These are phyloP conservation scores for Phoenix roebelenii DNA, from an alignment of 176 grass and related monocot genomes.

Conservation along the genomic window DNA sequence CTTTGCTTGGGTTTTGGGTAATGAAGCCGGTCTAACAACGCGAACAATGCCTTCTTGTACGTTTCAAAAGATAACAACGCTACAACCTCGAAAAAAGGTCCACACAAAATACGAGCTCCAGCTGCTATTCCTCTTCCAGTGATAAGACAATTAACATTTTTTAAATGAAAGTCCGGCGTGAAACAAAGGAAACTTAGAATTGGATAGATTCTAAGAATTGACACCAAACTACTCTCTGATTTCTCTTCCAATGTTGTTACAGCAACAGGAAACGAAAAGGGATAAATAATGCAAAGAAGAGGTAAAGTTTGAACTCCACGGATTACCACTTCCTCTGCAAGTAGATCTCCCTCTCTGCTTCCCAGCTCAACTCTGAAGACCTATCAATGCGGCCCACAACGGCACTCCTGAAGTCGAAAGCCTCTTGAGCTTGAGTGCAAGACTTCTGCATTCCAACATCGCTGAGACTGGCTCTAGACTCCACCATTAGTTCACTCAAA, in stretches of 20 bases:
- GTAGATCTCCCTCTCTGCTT: slow-evolving; percentile 36
- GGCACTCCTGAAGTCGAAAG: slow-evolving; percentile 75
- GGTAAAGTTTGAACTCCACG: slow-evolving; percentile 1
- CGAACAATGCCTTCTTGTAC: not conserved
- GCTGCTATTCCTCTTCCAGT: too few species aligned
- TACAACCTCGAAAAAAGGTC: too few species aligned
- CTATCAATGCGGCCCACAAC: slow-evolving; percentile 50
- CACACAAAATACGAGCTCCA: too few species aligned
- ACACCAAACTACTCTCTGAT: slow-evolving; percentile 5
- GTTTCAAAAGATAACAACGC: too few species aligned
- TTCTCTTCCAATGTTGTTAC: slow-evolving; percentile 23
- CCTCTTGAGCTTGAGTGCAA: slow-evolving; percentile 39
- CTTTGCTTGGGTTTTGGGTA: not conserved
- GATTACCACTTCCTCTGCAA: slow-evolving; percentile 56
- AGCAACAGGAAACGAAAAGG: not conserved
- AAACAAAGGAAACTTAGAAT: not conserved
- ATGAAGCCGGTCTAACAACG: slow-evolving; percentile 13
- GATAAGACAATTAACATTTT: too few species aligned
- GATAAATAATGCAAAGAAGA: slow-evolving; percentile 7
- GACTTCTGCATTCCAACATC: slow-evolving; percentile 36
- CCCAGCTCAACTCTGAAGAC: slow-evolving; percentile 13
- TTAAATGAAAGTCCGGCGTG: too few species aligned
- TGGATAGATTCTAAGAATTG: slow-evolving; percentile 13
- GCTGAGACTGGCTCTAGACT: slow-evolving; percentile 58
- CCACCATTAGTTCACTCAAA: slow-evolving; percentile 65